phyloP scores from a whole-genome alignment of 805 yeast genomes.

The Geotrichum ghanense region DNA sequence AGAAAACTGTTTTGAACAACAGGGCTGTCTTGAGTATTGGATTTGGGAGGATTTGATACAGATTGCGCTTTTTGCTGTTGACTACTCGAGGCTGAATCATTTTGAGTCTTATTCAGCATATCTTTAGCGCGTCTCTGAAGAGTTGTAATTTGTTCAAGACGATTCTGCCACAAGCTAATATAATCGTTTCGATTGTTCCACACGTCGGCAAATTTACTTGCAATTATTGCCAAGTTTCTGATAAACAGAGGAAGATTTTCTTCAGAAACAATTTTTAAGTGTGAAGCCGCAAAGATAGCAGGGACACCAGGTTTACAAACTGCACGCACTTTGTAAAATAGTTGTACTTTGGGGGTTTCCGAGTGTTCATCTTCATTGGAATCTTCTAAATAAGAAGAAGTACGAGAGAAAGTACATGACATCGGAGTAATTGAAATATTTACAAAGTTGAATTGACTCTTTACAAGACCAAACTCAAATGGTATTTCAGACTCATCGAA shows the following conservation, averaged over 20 bases:
- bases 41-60: not conserved
- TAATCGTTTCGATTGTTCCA: constrained; percentile 56
- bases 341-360: constrained; percentile 1
- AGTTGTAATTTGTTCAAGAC: constrained; percentile 43
- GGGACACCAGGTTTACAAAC: constrained; percentile 62
- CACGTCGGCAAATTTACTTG: constrained; percentile 61
- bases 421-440: constrained; percentile 70
- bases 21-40: not conserved
- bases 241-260: constrained; percentile 50
- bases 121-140: constrained; percentile 25
- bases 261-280: constrained; percentile 56
- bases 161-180: constrained; percentile 54
- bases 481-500: constrained; percentile 64
- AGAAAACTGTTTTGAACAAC: not conserved
- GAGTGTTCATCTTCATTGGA: not conserved
- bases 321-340: constrained; percentile 47
- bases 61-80: not conserved
- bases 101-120: not conserved
- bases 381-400: constrained; percentile 6
- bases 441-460: constrained; percentile 73
- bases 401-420: constrained; percentile 18
- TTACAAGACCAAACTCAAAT: constrained; percentile 59
- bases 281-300: constrained; percentile 64
- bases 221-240: constrained; percentile 52
- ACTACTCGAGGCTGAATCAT: not conserved